Evolutionary conservation across 2,329 filamentous ascomycete species (phyloP), one percentile per base, ranked within the genome.

Genomic region (Colletotrichum aenigma): DNA sequence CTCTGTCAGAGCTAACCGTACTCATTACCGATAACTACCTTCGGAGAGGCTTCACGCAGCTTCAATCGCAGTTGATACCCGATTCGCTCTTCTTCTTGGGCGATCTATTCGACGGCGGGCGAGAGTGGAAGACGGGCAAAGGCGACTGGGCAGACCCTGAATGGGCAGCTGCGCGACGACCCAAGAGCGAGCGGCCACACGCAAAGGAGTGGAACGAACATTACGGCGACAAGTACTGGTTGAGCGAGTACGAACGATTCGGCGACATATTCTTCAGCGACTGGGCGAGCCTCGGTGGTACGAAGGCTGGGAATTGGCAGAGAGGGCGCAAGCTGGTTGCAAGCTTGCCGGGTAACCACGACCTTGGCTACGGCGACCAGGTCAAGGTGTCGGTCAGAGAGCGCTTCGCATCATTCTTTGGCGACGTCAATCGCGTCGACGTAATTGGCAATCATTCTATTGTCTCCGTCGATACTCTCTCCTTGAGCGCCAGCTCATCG

Each of bases 361-460:
- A 99, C 82, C 84, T 98, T 55, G 97, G 97, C 0, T 98, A 98
- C 81, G 96, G 95, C 4, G 92, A 92, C 26, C 94, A 96, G 60
- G 93, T 99, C 64, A 95, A 98, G 82, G 82, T 93, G 10, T 89
- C 94, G 0, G 95, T 98, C 38, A 91, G 96, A 67, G 89, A 97
- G 80, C 90, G 97, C 18, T 99, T 98, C 83, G 91, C 94, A 80
- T 92, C 93, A 5, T 98, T 93, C 82, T 98, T 99, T 85, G 97
- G 97, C 6, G 93, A 97, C 71, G 91, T 93, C n/a, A 98, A 98
- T 83, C 90, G 95, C 10, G 93, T 99, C 24, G 96, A 98, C 83
- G 90, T 98, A 7, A 90, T 98, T 69, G 97, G 95, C 15, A 99
- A 99, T 81, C 97, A 99, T 83, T 97, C 95, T 0, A 96, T 99